Base-by-base conservation (phyloP, 345 rosid species). In the Acer negundo region DNA sequence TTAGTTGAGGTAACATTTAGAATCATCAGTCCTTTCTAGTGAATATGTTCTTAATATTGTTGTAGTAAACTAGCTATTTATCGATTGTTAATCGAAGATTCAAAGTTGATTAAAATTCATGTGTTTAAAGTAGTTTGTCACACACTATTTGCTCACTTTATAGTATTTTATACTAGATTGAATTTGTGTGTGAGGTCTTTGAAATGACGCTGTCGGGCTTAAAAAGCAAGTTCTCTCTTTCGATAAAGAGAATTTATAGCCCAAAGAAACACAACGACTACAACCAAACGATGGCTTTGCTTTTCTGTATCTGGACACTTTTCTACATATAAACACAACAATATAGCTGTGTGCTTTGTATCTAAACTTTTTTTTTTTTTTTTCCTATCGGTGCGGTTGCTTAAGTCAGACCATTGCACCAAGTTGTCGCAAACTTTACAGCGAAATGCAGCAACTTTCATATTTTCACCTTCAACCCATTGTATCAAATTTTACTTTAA, bases 31-130 rank as follows among this genome's bases (percentile, higher is more conserved):
- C 2, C 0, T 15, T 51, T 67, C 20, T 28, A 31, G 49, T 49
- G 70, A 49, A 75, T 64, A 20, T 75, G 22, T 74, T 63, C 75
- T 20, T 24, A 10, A 19, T 72, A 56, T 35, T 62, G 46, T 26
- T 6, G 19, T 6, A 24, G 5, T 58, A 1, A 47, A 23, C 66
- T 22, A 20, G 23, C 22, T 20, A 16, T 44, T 44, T 15, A 42
- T 73, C 40, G 23, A 61, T 61, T 61, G 75, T 73, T 40, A 22
- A 59, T 59, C 20, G 24, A 55, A 35, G 38, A 35, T 35, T 56
- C n/a, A 4, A 13, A 58, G 35, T 42, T 13, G 20, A 73, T 73
- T 22, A 3, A 13, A 42, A 10, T 15, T 47, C 8, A 26, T 70
- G 62, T 70, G 42, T 26, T 49, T 51, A 22, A 19, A 24, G 59